Evolutionary conservation across 1,284 basidiomycete genomes (phyloP).

Genomic region (Ceratobasidium sp.): DNA sequence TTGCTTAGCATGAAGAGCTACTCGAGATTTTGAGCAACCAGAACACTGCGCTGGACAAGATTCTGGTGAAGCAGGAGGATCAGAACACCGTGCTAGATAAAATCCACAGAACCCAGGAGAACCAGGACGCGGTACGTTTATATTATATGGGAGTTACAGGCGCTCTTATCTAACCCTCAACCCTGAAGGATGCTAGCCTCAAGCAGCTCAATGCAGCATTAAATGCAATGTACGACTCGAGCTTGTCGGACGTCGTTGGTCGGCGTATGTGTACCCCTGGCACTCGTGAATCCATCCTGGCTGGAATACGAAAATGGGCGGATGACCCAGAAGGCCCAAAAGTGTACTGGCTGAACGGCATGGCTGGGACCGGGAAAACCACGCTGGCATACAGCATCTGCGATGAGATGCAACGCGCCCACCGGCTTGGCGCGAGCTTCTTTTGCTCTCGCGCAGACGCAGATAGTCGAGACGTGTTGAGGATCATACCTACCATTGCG

Average conservation of each 20-base stretch:
- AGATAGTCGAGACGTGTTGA: slow-evolving; percentile 15
- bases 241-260: background rate
- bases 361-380: slow-evolving; percentile 45
- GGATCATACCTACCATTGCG: slow-evolving; percentile 39
- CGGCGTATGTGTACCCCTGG: slow-evolving; percentile 22
- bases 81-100: background rate
- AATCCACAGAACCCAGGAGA: background rate
- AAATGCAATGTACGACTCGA: background rate
- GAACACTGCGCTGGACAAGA: no score
- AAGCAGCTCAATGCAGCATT: background rate
- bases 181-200: background rate
- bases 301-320: slow-evolving; percentile 44
- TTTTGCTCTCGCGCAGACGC: slow-evolving; percentile 51
- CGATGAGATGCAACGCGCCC: slow-evolving; percentile 5
- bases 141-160: no score
- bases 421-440: slow-evolving; percentile 49
- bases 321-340: slow-evolving; percentile 6
- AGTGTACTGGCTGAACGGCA: slow-evolving; percentile 49
- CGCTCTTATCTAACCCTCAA: no score
- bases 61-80: no score
- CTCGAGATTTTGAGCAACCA: no score
- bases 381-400: slow-evolving; percentile 48
- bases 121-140: background rate
- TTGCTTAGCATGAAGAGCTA: no score
- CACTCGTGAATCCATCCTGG: slow-evolving; percentile 45